Evolutionary conservation across 1,284 basidiomycete species (phyloP).

Genomic region (Neotropicomus parvogracilis): DNA sequence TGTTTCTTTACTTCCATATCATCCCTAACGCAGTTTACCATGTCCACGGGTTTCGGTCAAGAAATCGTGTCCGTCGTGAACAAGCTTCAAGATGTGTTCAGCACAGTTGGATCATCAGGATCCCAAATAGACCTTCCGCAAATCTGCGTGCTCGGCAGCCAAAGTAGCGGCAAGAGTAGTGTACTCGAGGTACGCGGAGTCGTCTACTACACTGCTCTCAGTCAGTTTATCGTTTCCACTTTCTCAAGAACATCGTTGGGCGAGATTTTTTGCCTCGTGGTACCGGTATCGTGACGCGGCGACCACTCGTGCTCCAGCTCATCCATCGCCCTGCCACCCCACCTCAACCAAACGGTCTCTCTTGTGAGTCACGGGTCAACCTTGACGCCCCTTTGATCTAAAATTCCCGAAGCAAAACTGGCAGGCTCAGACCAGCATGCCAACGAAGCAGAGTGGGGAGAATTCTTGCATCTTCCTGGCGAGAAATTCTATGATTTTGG

Average conservation of each 20-base stretch:
- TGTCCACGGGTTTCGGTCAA: constrained; percentile 66
- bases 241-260: constrained; percentile 87
- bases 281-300: constrained; percentile 94
- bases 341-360: constrained; percentile 46
- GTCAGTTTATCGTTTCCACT: constrained; percentile 3
- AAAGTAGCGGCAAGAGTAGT: constrained; percentile 86
- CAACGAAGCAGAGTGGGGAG: constrained; percentile 96
- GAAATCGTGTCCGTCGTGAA: constrained; percentile 78
- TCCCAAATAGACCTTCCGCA: constrained; percentile 80
- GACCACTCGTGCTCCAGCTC: constrained; percentile 92
- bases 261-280: constrained; percentile 96
- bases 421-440: constrained; percentile 62
- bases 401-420: constrained; percentile 37
- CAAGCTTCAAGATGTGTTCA: constrained; percentile 84
- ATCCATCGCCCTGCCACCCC: constrained; percentile 72
- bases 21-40: constrained; percentile 26
- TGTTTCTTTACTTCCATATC: constrained; percentile 18
- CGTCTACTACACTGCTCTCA: constrained; percentile 3
- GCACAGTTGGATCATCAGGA: constrained; percentile 72
- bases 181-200: constrained; percentile 65
- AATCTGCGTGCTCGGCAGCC: constrained; percentile 82
- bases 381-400: constrained; percentile 6
- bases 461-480: constrained; percentile 93
- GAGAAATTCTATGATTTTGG: constrained; percentile 98
- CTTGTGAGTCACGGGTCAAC: constrained; percentile 30